Percentiles rank a stretch among this genome's conserved stretches.
Conservation (phyloP, 352 stramenopile species). For the Blastocystis sp. region DNA sequence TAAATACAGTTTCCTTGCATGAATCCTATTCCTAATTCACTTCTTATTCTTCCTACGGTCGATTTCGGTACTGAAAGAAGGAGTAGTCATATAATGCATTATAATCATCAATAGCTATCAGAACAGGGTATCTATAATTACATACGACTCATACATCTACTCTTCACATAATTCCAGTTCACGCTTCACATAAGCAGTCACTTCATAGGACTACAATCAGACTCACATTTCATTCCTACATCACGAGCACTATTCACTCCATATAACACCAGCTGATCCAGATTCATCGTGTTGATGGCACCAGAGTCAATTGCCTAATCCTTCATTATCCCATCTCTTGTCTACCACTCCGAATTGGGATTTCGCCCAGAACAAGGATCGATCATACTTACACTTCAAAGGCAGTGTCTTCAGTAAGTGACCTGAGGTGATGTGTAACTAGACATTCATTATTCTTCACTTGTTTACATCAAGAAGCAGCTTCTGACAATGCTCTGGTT, state of each 20-base stretch:
- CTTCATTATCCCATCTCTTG: background rate
- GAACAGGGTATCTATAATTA: constrained; percentile 15
- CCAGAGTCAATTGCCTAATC: constrained; percentile 40
- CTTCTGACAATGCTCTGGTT: constrained; percentile 54
- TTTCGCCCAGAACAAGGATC: constrained; percentile 58
- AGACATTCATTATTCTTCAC: background rate
- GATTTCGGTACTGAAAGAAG: constrained; percentile 25
- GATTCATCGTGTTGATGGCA: background rate
- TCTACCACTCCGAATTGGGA: constrained; percentile 46
- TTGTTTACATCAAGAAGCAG: constrained; percentile 17
- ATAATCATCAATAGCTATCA: constrained; percentile 54
- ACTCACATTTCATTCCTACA: background rate
- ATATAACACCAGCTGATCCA: constrained; percentile 52
- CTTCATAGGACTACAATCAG: constrained; percentile 6
- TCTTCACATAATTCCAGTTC: constrained; percentile 28
- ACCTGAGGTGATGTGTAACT: constrained; percentile 32
- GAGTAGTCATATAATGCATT: constrained; percentile 56
- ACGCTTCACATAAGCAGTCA: constrained; percentile 15
- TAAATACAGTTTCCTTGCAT: constrained; percentile 41
- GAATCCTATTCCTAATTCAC: background rate
- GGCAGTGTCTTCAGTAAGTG: constrained; percentile 32
- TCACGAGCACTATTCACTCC: constrained; percentile 60
- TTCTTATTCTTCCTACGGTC: background rate
- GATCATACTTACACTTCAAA: background rate
- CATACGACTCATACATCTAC: background rate